Conservation (phyloP, 257 asterid species). For the Petunia axillaris region DNA sequence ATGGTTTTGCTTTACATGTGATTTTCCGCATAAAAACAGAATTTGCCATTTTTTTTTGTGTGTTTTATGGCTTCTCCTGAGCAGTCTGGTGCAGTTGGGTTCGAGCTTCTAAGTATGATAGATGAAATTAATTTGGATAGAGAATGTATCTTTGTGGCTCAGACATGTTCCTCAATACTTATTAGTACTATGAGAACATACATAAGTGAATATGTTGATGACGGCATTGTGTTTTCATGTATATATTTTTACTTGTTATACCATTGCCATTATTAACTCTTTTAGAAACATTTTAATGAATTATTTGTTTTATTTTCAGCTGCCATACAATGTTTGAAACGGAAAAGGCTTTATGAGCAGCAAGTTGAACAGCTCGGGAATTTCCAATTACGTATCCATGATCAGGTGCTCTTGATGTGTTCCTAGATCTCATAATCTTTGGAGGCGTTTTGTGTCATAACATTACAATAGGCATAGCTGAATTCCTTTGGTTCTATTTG, state of each 20-base stretch:
- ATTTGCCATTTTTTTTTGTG: too few relatives aligned
- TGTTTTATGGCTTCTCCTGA: background rate
- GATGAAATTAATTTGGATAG: constrained; percentile 5
- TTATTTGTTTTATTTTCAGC: constrained; percentile 41
- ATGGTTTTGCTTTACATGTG: background rate
- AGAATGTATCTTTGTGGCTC: background rate
- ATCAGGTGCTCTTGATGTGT: constrained; percentile 57
- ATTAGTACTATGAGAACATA: background rate
- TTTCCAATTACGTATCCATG: constrained; percentile 84
- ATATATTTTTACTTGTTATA: constrained; percentile 4
- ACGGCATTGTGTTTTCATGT: background rate
- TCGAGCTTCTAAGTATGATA: background rate
- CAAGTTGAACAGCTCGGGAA: constrained; percentile 83
- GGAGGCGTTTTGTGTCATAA: background rate
- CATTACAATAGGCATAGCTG: background rate
- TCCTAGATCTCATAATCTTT: background rate
- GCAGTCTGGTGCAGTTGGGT: too few relatives aligned
- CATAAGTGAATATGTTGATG: background rate
- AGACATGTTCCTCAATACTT: constrained; percentile 4
- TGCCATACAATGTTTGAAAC: constrained; percentile 83
- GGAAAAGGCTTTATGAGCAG: constrained; percentile 82
- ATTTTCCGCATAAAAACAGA: background rate
- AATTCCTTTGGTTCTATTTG: constrained; percentile 13
- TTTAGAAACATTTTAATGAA: background rate
- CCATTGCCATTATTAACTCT: background rate